Evolutionary conservation across 1,284 basidiomycete genomes (phyloP).

Genomic region (Cystobasidiaceae sp.): DNA sequence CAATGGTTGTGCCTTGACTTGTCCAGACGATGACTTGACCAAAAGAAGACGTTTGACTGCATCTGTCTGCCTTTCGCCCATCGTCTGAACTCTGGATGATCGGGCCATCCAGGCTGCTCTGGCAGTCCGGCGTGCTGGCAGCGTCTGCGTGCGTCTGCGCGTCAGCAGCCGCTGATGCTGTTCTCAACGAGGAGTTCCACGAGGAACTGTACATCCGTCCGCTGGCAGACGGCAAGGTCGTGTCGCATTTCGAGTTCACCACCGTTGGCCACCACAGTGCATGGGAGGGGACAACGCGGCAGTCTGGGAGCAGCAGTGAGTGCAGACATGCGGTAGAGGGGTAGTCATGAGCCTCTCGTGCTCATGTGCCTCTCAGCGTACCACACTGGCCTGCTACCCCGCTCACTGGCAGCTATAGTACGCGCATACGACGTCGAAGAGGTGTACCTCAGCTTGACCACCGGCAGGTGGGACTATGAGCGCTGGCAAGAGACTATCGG

Average conservation of each 20-base stretch:
- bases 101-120: too few relatives aligned
- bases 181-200: slow-evolving; percentile 38
- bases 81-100: too few relatives aligned
- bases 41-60: too few relatives aligned
- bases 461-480: slow-evolving; percentile 84
- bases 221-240: slow-evolving; percentile 75
- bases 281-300: slow-evolving; percentile 51
- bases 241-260: slow-evolving; percentile 75
- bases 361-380: slow-evolving; percentile 53
- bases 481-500: slow-evolving; percentile 67
- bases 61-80: too few relatives aligned
- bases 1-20: too few relatives aligned
- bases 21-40: too few relatives aligned
- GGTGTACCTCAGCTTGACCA: slow-evolving; percentile 78
- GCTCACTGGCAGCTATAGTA: slow-evolving; percentile 76
- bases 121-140: too few relatives aligned
- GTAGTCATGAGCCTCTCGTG: neutral
- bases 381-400: slow-evolving; percentile 77
- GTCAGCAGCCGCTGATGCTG: too few relatives aligned
- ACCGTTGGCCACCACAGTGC: slow-evolving; percentile 53
- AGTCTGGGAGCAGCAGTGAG: slow-evolving; percentile 20
- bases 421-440: slow-evolving; percentile 80
- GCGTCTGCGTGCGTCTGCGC: too few relatives aligned
- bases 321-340: slow-evolving; percentile 1
- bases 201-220: slow-evolving; percentile 70